phyloP scores from a whole-genome alignment of 768 basidiomycete genomes.

The Collybia nuda region DNA sequence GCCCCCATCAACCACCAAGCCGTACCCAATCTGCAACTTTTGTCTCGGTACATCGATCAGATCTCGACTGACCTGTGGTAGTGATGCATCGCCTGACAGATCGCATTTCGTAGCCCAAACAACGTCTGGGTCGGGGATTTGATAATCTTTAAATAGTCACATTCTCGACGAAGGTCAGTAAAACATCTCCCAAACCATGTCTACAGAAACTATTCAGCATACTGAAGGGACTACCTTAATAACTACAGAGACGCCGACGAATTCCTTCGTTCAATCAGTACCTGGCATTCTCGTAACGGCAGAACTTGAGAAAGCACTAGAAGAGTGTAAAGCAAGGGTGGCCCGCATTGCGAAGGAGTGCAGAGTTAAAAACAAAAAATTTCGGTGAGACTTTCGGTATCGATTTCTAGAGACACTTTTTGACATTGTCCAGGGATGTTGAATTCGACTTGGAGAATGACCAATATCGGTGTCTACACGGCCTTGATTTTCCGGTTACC shows the following conservation, averaged over 20 bases:
- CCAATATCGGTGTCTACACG: constrained; percentile 44
- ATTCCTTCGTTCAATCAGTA: constrained; percentile 30
- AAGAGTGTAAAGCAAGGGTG: constrained; percentile 45
- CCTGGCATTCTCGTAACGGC: constrained; percentile 47
- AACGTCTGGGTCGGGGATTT: too few relatives aligned
- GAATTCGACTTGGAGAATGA: constrained; percentile 61
- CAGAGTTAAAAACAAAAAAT: constrained; percentile 44
- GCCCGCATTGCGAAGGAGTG: constrained; percentile 46
- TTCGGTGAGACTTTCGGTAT: constrained; percentile 31
- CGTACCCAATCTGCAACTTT: too few relatives aligned
- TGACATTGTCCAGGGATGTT: constrained; percentile 37
- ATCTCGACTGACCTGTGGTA: too few relatives aligned
- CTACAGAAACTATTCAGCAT: constrained; percentile 5
- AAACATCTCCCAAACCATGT: not conserved
- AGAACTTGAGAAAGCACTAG: constrained; percentile 49
- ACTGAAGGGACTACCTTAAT: constrained; percentile 7
- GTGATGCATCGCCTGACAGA: too few relatives aligned
- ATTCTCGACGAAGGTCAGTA: too few relatives aligned
- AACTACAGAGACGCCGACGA: constrained; percentile 4
- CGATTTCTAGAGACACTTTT: constrained; percentile 10
- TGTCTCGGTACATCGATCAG: too few relatives aligned
- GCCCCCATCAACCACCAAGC: too few relatives aligned
- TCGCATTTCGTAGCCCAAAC: too few relatives aligned
- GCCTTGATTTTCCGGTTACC: constrained; percentile 22
- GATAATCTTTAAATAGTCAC: too few relatives aligned